These are phyloP conservation scores for Lachnellula occidentalis DNA, from an alignment of 2,329 filamentous ascomycete species.

Conservation along the genomic window DNA sequence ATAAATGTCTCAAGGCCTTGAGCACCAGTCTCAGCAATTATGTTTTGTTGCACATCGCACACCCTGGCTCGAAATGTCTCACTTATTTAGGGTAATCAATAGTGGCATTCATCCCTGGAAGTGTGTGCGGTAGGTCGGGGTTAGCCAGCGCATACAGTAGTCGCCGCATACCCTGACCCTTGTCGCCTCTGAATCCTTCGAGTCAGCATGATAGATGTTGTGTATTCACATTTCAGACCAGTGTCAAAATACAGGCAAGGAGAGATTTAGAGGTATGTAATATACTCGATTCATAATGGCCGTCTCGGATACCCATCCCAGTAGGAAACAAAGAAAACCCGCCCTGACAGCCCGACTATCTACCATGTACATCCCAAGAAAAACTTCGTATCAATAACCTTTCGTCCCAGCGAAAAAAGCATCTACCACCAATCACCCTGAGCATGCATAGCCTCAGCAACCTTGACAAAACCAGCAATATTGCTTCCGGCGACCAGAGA, in stretches of 20 bases:
- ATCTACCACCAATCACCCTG: slow-evolving; percentile 83
- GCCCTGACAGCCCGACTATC: neutral
- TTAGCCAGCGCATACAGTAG: neutral
- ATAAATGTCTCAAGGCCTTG: neutral
- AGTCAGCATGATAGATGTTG: no score
- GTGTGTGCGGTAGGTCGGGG: neutral
- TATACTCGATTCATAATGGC: neutral
- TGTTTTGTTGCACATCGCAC: neutral
- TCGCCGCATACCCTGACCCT: neutral
- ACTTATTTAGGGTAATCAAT: neutral
- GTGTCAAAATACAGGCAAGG: no score
- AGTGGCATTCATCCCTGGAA: neutral
- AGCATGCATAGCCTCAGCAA: slow-evolving; percentile 87
- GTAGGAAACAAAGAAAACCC: neutral
- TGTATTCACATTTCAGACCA: no score
- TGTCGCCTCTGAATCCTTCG: neutral
- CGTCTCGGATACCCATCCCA: neutral
- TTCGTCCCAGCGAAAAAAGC: neutral
- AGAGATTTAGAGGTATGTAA: no score
- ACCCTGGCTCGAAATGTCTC: neutral
- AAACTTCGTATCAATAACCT: no score
- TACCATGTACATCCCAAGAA: neutral
- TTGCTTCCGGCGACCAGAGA: slow-evolving; percentile 90
- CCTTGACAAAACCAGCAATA: slow-evolving; percentile 97
- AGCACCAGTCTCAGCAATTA: neutral